Conservation (phyloP, 805 yeast species). For the Ogataea sp. region DNA sequence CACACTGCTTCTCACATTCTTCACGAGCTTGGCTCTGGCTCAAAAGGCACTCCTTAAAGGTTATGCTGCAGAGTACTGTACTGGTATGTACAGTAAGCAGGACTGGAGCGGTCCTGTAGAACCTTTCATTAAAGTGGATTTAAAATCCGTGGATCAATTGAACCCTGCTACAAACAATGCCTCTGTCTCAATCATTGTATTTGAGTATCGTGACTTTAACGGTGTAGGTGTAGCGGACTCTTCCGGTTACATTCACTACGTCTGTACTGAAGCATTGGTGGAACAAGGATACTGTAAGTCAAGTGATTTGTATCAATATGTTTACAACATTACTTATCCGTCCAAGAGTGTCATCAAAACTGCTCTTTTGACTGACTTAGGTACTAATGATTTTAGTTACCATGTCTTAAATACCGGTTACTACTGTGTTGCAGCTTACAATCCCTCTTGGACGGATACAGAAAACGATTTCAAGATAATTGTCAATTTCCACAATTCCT, state of each 20-base stretch:
- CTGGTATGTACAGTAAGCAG: slow-evolving; percentile 81
- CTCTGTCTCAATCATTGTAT: slow-evolving; percentile 60
- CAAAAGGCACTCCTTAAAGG: slow-evolving; percentile 42
- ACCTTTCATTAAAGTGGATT: slow-evolving; percentile 49
- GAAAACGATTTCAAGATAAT: slow-evolving; percentile 45
- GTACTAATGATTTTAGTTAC: slow-evolving; percentile 56
- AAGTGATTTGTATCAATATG: slow-evolving; percentile 51
- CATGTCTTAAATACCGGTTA: slow-evolving; percentile 73
- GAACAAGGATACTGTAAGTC: slow-evolving; percentile 44
- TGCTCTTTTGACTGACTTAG: slow-evolving; percentile 44
- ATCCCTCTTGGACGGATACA: slow-evolving; percentile 25
- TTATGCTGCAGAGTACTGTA: slow-evolving; percentile 58
- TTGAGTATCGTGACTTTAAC: slow-evolving; percentile 74
- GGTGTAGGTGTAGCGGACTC: slow-evolving; percentile 49
- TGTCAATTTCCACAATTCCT: slow-evolving; percentile 87
- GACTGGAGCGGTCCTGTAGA: slow-evolving; percentile 81
- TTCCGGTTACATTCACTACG: slow-evolving; percentile 41
- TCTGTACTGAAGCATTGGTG: slow-evolving; percentile 73
- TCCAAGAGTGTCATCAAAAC: slow-evolving; percentile 49
- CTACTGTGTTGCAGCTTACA: slow-evolving; percentile 78
- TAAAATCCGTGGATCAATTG: slow-evolving; percentile 22
- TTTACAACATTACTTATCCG: slow-evolving; percentile 36
- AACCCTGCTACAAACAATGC: slow-evolving; percentile 32
- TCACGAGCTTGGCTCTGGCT: slow-evolving; percentile 22
- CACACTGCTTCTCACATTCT: slow-evolving; percentile 1